phyloP scores from a whole-genome alignment of 2,329 filamentous ascomycete species.

The Aspergillus sp. region DNA sequence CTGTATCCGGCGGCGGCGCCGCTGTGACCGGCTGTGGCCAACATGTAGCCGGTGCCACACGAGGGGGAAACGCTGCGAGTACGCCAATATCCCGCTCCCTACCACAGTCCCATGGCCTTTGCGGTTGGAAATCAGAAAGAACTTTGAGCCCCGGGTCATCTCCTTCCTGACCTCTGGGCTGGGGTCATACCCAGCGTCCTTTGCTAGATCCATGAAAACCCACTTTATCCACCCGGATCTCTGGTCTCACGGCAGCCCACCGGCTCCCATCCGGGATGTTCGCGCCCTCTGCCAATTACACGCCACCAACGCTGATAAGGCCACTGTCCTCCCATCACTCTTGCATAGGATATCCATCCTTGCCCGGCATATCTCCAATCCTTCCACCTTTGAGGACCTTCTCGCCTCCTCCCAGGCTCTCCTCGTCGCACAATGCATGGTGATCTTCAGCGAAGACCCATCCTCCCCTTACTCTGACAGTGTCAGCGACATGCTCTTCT shows the following conservation, averaged over 20 bases:
- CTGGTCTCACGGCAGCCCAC: constrained; percentile 16
- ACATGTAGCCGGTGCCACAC: constrained; percentile 31
- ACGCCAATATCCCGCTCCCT: constrained; percentile 29
- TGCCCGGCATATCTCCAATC: constrained; percentile 16
- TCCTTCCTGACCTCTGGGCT: constrained; percentile 28
- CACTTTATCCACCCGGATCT: constrained; percentile 33
- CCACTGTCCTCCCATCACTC: constrained; percentile 16
- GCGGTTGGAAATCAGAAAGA: constrained; percentile 31
- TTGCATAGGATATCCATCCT: constrained; percentile 21
- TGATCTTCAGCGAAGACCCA: constrained; percentile 22
- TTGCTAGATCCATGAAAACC: constrained; percentile 26
- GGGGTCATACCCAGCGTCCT: constrained; percentile 22
- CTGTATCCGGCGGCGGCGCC: constrained; percentile 33
- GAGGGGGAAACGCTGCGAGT: constrained; percentile 29
- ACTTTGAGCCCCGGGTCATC: constrained; percentile 26
- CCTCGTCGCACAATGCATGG: constrained; percentile 31
- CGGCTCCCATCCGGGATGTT: constrained; percentile 24
- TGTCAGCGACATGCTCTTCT: constrained; percentile 23
- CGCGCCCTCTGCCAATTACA: constrained; percentile 28
- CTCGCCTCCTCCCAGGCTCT: constrained; percentile 31
- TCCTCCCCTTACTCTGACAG: constrained; percentile 22
- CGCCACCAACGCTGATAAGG: neutral
- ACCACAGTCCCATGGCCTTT: constrained; percentile 17
- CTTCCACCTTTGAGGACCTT: constrained; percentile 29
- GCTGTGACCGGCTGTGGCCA: constrained; percentile 33